Evolutionary conservation across 495 filamentous ascomycete genomes (phyloP).

Genomic region (Trichoderma asperelloides): DNA sequence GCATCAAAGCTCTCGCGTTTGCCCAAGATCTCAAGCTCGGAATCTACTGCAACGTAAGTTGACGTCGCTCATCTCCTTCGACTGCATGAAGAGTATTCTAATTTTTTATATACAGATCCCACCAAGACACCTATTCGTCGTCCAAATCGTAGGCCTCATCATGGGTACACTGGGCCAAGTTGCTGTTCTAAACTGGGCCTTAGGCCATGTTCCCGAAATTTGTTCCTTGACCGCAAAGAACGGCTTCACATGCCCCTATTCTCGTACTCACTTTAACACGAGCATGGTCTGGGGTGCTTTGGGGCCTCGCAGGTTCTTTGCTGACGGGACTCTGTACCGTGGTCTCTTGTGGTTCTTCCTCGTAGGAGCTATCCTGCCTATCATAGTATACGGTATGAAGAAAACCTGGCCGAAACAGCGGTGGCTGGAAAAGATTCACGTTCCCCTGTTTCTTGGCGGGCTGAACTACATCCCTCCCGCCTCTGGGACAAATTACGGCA

Average conservation of each 20-base stretch:
- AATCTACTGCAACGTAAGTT: constrained; percentile 7
- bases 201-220: neutral
- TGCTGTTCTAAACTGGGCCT: neutral
- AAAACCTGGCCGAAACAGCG: neutral
- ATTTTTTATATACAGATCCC: neutral
- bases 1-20: neutral
- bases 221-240: neutral
- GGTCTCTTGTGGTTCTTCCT: neutral
- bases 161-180: constrained; percentile 11
- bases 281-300: constrained; percentile 2
- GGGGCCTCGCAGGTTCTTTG: neutral
- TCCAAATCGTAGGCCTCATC: neutral
- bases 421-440: constrained; percentile 28
- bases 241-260: neutral
- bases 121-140: neutral
- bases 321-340: neutral
- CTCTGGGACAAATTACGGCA: constrained; percentile 42
- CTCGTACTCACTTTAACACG: neutral
- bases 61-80: neutral
- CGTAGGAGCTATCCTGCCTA: neutral
- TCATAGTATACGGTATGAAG: neutral
- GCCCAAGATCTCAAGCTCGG: neutral
- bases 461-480: constrained; percentile 31
- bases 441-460: constrained; percentile 39
- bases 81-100: neutral